Evolutionary conservation across 352 stramenopile species (phyloP).

Genomic region (Pythium phragmitis): DNA sequence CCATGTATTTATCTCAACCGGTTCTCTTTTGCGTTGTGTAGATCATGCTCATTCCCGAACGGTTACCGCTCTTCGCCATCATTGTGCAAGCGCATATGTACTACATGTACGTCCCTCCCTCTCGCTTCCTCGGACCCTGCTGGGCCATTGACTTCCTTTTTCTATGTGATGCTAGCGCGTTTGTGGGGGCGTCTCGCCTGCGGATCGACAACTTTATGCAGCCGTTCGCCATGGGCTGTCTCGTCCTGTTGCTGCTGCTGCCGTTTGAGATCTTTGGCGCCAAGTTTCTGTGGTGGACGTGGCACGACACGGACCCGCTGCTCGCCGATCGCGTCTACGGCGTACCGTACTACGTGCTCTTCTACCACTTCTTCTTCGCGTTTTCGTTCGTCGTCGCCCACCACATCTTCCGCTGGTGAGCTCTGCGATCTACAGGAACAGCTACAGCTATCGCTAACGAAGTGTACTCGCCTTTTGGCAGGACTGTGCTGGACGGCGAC

Average conservation of each 20-base stretch:
- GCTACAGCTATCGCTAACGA: not conserved
- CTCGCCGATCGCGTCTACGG: constrained; percentile 58
- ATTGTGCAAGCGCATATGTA: constrained; percentile 73
- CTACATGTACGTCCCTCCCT: constrained; percentile 52
- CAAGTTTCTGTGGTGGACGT: constrained; percentile 88
- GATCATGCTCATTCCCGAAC: constrained; percentile 28
- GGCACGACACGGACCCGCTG: constrained; percentile 78
- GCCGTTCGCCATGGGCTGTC: constrained; percentile 59
- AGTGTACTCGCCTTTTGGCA: constrained; percentile 15
- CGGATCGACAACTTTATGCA: constrained; percentile 76
- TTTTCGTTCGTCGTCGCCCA: constrained; percentile 51
- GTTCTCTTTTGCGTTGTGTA: not conserved
- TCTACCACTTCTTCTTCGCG: constrained; percentile 67
- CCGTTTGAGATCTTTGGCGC: constrained; percentile 74
- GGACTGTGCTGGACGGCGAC: constrained; percentile 48
- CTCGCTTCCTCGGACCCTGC: not conserved
- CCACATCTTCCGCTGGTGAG: constrained; percentile 57
- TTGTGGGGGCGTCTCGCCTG: constrained; percentile 63
- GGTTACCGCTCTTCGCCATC: constrained; percentile 55
- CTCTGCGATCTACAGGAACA: not conserved
- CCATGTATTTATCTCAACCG: not conserved
- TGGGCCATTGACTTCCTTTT: not conserved
- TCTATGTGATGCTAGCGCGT: constrained; percentile 39
- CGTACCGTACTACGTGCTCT: constrained; percentile 62
- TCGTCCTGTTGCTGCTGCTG: constrained; percentile 57